Base-by-base conservation (phyloP, 495 filamentous ascomycete species). In the Penicillium diatomitis region DNA sequence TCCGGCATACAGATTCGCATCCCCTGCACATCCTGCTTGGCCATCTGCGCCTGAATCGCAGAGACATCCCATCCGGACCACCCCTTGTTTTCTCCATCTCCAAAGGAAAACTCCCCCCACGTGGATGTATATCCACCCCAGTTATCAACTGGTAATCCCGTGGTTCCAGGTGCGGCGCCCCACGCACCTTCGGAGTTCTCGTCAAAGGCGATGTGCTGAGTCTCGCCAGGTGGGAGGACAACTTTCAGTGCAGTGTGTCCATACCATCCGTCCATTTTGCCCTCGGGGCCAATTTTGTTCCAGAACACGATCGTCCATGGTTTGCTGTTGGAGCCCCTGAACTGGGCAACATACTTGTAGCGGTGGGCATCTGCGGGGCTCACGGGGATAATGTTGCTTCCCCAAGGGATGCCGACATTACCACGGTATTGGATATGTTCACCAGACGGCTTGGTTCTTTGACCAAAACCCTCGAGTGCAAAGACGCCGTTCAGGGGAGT, bases 381-480 rank as follows among this genome's bases (percentile, higher is more conserved):
- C 32, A 79, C 65, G 35, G 59, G 52, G 47, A 75, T 71, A 38
- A 80, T 73, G 55, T 80, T 80, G 63, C 70, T 71, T 4, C 76
- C 76, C 62, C 75, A 76, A 6, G 77, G 74, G n/a, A 38, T 55
- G 20, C 77, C 77, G 34, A 71, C 58, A 42, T 80, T 79, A 31
- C 75, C 74, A 4, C 53, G 30, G 51, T 75, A 75, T 46, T 47
- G 51, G 43, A 69, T 57, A 1, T 60, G 57, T 20, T 47, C 58
- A 11, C 55, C 61, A n/a, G 46, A 41, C 6, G 66, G 53, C 1
- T 43, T n/a, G 31, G 58, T 69, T 2, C 53, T 52, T 4, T 54
- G 62, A 28, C 67, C 64, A 43, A 70, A 70, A 33, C 63, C 49
- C 0, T 54, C 32, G n/a, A 41, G 55, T 3, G 55, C 51, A 49